Percentiles rank a stretch among this genome's conserved stretches.
These are phyloP conservation scores for Chaetomidium leptoderma DNA, from an alignment of 495 filamentous ascomycete species.

Conservation along the genomic window DNA sequence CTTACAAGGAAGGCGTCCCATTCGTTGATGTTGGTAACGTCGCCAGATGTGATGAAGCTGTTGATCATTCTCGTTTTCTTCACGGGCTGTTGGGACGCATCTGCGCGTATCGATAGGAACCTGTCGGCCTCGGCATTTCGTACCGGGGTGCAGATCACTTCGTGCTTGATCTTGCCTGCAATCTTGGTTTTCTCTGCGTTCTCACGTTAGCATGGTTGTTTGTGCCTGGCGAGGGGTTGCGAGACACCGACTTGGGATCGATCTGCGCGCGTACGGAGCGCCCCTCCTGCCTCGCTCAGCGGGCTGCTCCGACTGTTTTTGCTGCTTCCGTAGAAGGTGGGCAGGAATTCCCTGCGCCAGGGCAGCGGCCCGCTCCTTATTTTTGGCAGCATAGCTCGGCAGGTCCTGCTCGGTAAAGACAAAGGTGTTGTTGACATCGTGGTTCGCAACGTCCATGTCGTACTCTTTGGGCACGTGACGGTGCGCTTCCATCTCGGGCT, in stretches of 20 bases:
- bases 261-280: slow-evolving; percentile 67
- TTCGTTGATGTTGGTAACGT: slow-evolving; percentile 40
- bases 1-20: slow-evolving; percentile 57
- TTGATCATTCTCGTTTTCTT: slow-evolving; percentile 45
- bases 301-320: slow-evolving; percentile 36
- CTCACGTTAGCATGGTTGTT: slow-evolving; percentile 4
- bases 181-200: slow-evolving; percentile 72
- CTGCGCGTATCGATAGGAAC: slow-evolving; percentile 56
- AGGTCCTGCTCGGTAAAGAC: slow-evolving; percentile 90
- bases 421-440: slow-evolving; percentile 69
- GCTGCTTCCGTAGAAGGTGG: slow-evolving; percentile 43
- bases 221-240: background rate
- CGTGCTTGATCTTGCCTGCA: slow-evolving; percentile 65
- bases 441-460: slow-evolving; percentile 61
- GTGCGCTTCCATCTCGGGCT: slow-evolving; percentile 52
- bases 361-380: slow-evolving; percentile 46
- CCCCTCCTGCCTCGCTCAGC: slow-evolving; percentile 56
- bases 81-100: slow-evolving; percentile 62
- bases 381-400: slow-evolving; percentile 65
- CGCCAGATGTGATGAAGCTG: slow-evolving; percentile 34
- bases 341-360: slow-evolving; percentile 48
- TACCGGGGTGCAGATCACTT: slow-evolving; percentile 71
- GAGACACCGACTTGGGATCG: slow-evolving; percentile 69
- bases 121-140: slow-evolving; percentile 66
- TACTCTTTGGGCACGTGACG: slow-evolving; percentile 77